Conservation (phyloP, 1,139 yeast genomes). For the Yamadazyma spencermartinsiae region DNA sequence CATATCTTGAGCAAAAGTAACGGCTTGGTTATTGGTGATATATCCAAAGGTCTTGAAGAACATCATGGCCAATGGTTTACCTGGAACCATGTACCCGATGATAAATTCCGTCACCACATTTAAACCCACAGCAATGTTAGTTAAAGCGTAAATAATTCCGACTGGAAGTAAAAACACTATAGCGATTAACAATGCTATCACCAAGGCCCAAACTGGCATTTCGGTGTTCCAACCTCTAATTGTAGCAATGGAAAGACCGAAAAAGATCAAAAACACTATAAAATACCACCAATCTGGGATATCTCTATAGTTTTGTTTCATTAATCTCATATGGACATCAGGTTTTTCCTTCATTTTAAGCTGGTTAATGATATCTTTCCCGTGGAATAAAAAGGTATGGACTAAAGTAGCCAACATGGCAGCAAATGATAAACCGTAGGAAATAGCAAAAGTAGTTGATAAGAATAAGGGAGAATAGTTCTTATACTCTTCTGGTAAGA, state of each 20-base stretch:
- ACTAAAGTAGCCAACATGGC: constrained; percentile 36
- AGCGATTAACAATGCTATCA: constrained; percentile 44
- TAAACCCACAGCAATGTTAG: constrained; percentile 48
- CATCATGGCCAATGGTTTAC: constrained; percentile 50
- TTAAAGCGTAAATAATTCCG: constrained; percentile 41
- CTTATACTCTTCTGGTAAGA: constrained; percentile 48
- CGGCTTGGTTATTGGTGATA: constrained; percentile 57
- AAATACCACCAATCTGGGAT: constrained; percentile 71
- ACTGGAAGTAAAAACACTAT: constrained; percentile 43
- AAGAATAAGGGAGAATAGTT: constrained; percentile 55
- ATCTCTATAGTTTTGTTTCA: constrained; percentile 52
- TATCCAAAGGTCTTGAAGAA: constrained; percentile 49
- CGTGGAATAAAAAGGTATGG: constrained; percentile 58
- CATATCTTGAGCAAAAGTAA: constrained; percentile 53
- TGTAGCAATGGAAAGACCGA: constrained; percentile 41
- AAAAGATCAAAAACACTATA: constrained; percentile 43
- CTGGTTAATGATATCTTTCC: constrained; percentile 49
- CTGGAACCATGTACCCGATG: constrained; percentile 49
- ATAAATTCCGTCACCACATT: constrained; percentile 48
- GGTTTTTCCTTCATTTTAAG: constrained; percentile 30
- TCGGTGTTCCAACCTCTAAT: constrained; percentile 45
- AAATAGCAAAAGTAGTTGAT: constrained; percentile 61
- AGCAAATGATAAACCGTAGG: constrained; percentile 67
- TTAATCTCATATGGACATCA: constrained; percentile 62
- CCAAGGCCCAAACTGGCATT: constrained; percentile 40